Percentiles rank a stretch among this genome's conserved stretches.
Evolutionary conservation across 2,329 filamentous ascomycete species (phyloP).

Genomic region (Fusarium xyrophilum): DNA sequence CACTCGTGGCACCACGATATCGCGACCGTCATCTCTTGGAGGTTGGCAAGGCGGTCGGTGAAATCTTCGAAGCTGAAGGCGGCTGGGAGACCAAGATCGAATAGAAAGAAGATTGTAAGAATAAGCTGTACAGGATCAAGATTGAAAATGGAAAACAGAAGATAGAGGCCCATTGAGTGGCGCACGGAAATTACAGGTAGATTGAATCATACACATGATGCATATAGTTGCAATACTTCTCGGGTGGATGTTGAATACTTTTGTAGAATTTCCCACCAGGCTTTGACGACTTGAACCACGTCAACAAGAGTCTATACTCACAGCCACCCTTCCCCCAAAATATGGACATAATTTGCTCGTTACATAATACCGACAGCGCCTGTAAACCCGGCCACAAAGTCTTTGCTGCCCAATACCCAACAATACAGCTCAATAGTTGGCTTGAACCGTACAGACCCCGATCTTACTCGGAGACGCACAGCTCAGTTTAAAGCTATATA

Average conservation of each 20-base stretch:
- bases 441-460: slow-evolving; percentile 12
- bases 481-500: slow-evolving; percentile 10
- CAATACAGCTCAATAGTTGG: slow-evolving; percentile 19
- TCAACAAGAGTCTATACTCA: slow-evolving; percentile 9
- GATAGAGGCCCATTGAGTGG: background rate
- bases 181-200: slow-evolving; percentile 5
- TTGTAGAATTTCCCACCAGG: slow-evolving; percentile 17
- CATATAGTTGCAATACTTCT: background rate
- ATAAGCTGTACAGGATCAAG: background rate
- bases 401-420: slow-evolving; percentile 17
- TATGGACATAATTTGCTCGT: slow-evolving; percentile 27
- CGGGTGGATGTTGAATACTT: slow-evolving; percentile 26
- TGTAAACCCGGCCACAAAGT: slow-evolving; percentile 4
- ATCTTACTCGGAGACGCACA: slow-evolving; percentile 1
- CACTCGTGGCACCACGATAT: slow-evolving; percentile 57
- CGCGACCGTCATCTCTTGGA: slow-evolving; percentile 54
- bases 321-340: slow-evolving; percentile 1
- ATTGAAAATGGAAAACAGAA: slow-evolving; percentile 2
- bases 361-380: slow-evolving; percentile 27
- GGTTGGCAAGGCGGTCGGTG: slow-evolving; percentile 49
- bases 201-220: background rate
- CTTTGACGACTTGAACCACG: slow-evolving; percentile 10
- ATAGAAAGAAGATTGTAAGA: background rate
- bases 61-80: slow-evolving; percentile 45
- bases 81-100: slow-evolving; percentile 38